Base-by-base conservation (phyloP, 495 filamentous ascomycete genomes). In the Lophiostoma macrostomum region DNA sequence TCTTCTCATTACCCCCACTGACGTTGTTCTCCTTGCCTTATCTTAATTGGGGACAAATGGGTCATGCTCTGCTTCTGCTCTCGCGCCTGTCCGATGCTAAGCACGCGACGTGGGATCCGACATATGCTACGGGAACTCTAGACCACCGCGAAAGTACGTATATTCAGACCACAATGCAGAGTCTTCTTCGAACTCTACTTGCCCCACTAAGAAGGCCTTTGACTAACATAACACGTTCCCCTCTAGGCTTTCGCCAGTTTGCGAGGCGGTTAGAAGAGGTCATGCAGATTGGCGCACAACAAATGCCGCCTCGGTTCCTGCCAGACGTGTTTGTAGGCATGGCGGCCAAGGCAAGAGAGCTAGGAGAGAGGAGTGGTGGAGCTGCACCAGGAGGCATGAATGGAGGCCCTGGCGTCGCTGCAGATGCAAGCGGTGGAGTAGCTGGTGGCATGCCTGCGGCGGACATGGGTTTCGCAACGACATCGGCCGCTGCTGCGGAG, bases 61-160 rank as follows among this genome's bases (percentile, higher is more conserved):
- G 22, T 13, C 41, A 30, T 44, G 23, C 41, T 3, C 13, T 44
- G 22, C 41, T 44, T 25, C 27, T 44, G 27, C 23, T 44, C n/a
- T 27, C 41, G 7, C 41, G 41, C 8, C 41, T 44, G 2, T 27
- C 41, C 10, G 41, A 27, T 13, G 41, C 30, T 10, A 13, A 28
- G 25, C 41, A 44, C 25, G 25, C n/a, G 10, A 28, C 22, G n/a
- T 44, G 41, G 41, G 16, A 44, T 30, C n/a, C 22, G 22, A 14
- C 20, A 30, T 30, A 28, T 29, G 41, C 30, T 3, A 12, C 41
- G 12, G 41, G n/a, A n/a, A n/a, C 20, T 5, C 3, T 30, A 19
- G 41, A 44, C n/a, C 25, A 7, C 10, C 12, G 25, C n/a, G 41
- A 27, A 28, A 44, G 10, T 7, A n/a, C n/a, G n/a, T n/a, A n/a